Evolutionary conservation across 2,329 filamentous ascomycete genomes (phyloP), one percentile per base, ranked within the genome.

Genomic region (Sarocladium oryzae): DNA sequence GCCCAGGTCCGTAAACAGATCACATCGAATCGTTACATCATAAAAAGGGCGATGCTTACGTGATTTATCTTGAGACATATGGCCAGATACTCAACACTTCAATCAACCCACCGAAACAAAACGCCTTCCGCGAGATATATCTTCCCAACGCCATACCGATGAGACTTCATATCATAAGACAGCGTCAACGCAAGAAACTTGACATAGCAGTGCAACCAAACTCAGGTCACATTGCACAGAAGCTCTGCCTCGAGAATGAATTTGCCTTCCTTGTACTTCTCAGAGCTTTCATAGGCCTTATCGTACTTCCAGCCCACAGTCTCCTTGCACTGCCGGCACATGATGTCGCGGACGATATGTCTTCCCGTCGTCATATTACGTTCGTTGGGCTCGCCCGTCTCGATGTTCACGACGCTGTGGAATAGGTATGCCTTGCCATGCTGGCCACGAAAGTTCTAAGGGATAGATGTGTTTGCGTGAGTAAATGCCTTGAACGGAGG

Each of bases 261-360:
- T 73, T 97, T 99, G 52, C 90, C 91, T 76, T 99, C 93, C 75
- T 99, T 99, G 73, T 99, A 99, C 72, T 96, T 96, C 78, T 99
- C 92, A 57, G 79, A 85, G 30, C 75, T 70, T 73, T 99, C 93
- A 67, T 88, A 97, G 1, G 93, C 93, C 73, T 95, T 96, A 70
- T 99, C 93, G 67, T 99, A 99, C 69, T 96, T 97, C 93, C 93
- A 99, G 32, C 93, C 93, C 50, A 99, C 93, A 26, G 86, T 87
- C 68, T 91, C 87, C 65, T 86, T 87, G 79, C 93, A 99, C 69
- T 95, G 88, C 53, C 86, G 81, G 74, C 93, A 99, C 53, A 77
- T 77, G 61, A 99, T 96, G 67, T 99, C 93, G 53, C 93, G 85
- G 45, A 99, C 93, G 52, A 97, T 79, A 69, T 99, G 93, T 51